Base-by-base conservation (phyloP, 1,284 basidiomycete genomes). In the Trichosporon inkin region DNA sequence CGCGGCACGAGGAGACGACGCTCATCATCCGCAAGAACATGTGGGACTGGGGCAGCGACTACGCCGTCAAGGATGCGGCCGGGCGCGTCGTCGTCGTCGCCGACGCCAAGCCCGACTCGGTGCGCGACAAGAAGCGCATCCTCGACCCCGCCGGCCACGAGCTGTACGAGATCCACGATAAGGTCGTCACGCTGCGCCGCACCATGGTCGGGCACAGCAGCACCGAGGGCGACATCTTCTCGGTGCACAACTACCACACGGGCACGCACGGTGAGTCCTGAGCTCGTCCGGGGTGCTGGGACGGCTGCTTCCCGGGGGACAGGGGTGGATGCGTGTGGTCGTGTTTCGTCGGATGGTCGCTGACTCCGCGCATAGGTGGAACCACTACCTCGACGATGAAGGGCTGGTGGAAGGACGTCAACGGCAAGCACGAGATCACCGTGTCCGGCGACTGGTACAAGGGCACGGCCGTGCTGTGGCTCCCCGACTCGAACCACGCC, bases 331-430 rank as follows among this genome's bases (percentile, higher is more conserved):
- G n/a, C n/a, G n/a, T n/a, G n/a, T n/a, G n/a, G n/a, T n/a, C n/a
- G n/a, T n/a, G n/a, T n/a, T n/a, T n/a, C n/a, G n/a, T n/a, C n/a
- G n/a, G n/a, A n/a, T n/a, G n/a, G n/a, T 16, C 16, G 44, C 44
- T 49, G 16, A 49, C 28, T 5, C 13, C 5, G 2, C 8, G 5
- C 24, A 22, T n/a, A 7, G 41, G 22, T 11, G 44, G 28, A 2
- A 49, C 44, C 24, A 32, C 44, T 14, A 32, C 22, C 14, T 28
- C 44, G 16, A 22, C 28, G 44, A 17, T 49, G 10, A 17, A 19
- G 13, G 44, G 44, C 44, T 49, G 44, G 44, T 49, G 44, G 44
- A 49, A 49, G 24, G 44, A 32, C 44, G n/a, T 28, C 22, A 49
- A 49, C 16, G 44, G 44, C 24, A 49, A 49, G 44, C 44, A 49